Conservation (phyloP, 192 early-diverging fungal genomes). For the Coemansia sp. region DNA sequence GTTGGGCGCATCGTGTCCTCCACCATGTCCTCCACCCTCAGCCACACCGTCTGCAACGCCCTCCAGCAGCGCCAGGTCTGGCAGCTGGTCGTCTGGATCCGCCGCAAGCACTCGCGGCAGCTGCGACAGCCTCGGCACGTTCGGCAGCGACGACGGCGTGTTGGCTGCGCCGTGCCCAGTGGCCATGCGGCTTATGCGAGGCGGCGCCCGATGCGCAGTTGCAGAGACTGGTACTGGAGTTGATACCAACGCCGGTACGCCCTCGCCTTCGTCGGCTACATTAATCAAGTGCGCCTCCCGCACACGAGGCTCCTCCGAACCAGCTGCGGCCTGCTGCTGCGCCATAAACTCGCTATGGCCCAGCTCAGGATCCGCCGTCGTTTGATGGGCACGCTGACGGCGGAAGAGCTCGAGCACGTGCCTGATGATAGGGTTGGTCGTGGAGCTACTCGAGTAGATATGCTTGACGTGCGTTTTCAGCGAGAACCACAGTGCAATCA, state of each 20-base stretch:
- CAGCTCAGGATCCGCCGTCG: slow-evolving; percentile 4
- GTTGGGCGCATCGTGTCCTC: slow-evolving; percentile 90
- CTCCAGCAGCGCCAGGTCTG: slow-evolving; percentile 45
- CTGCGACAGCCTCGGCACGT: slow-evolving; percentile 51
- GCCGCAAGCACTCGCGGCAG: slow-evolving; percentile 56
- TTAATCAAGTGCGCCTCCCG: neutral
- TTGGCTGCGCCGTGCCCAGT: slow-evolving; percentile 32
- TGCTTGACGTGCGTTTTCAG: slow-evolving; percentile 86
- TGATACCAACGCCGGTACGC: neutral
- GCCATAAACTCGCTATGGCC: neutral
- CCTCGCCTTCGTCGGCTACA: slow-evolving; percentile 8
- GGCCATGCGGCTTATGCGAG: slow-evolving; percentile 10
- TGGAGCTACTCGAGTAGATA: slow-evolving; percentile 61
- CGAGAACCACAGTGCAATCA: slow-evolving; percentile 90
- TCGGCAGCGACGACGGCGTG: slow-evolving; percentile 51
- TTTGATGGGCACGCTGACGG: slow-evolving; percentile 35
- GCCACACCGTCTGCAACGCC: slow-evolving; percentile 53
- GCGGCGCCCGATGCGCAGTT: neutral
- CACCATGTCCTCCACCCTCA: slow-evolving; percentile 64
- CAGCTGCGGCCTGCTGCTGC: slow-evolving; percentile 11
- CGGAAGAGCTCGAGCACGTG: slow-evolving; percentile 66
- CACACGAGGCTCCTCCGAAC: slow-evolving; percentile 8
- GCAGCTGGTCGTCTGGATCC: slow-evolving; percentile 52
- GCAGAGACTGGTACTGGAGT: slow-evolving; percentile 1
- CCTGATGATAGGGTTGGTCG: slow-evolving; percentile 49